Percentiles rank a stretch among this genome's conserved stretches.
Conservation (phyloP, 1,139 yeast species). For the Saccharomyces hybrid region DNA sequence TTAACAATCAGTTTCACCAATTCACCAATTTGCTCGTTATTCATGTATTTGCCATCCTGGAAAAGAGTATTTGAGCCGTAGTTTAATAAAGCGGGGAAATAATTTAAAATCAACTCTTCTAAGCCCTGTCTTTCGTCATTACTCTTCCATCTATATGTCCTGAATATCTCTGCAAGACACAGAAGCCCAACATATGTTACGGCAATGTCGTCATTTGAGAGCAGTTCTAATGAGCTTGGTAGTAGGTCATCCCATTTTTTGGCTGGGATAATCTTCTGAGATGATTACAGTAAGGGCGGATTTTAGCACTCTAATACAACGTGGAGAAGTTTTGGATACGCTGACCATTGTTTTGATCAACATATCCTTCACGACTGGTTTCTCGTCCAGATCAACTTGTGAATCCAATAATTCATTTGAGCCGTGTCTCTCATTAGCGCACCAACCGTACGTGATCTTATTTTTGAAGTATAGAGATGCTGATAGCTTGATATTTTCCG, state of each 20-base stretch:
- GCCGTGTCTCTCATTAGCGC: conserved; percentile 19
- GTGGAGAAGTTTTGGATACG: conserved; percentile 34
- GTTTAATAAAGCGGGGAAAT: conserved; percentile 61
- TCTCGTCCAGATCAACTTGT: conserved; percentile 58
- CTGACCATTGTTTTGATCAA: conserved; percentile 37
- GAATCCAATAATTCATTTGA: conserved; percentile 30
- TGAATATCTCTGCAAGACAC: conserved; percentile 65
- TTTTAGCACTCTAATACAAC: conserved; percentile 36
- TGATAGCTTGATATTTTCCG: conserved; percentile 57
- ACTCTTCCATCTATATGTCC: conserved; percentile 70
- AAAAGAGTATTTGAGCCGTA: conserved; percentile 53
- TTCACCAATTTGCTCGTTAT: conserved; percentile 51
- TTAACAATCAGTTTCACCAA: conserved; percentile 72
- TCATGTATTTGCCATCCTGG: conserved; percentile 32
- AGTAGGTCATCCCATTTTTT: conserved; percentile 62
- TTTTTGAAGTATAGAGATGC: conserved; percentile 87
- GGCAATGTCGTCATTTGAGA: conserved; percentile 45
- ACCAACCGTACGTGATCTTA: conserved; percentile 62
- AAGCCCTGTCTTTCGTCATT: conserved; percentile 53
- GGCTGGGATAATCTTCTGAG: conserved; percentile 53
- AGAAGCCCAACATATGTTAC: conserved; percentile 69
- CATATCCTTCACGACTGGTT: conserved; percentile 59
- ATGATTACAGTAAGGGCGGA: conserved; percentile 65
- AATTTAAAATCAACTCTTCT: conserved; percentile 52
- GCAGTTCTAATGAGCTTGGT: conserved; percentile 49